Evolutionary conservation across 2,329 filamentous ascomycete species (phyloP), one percentile per base, ranked within the genome.

Genomic region (Sporothrix curviconia): DNA sequence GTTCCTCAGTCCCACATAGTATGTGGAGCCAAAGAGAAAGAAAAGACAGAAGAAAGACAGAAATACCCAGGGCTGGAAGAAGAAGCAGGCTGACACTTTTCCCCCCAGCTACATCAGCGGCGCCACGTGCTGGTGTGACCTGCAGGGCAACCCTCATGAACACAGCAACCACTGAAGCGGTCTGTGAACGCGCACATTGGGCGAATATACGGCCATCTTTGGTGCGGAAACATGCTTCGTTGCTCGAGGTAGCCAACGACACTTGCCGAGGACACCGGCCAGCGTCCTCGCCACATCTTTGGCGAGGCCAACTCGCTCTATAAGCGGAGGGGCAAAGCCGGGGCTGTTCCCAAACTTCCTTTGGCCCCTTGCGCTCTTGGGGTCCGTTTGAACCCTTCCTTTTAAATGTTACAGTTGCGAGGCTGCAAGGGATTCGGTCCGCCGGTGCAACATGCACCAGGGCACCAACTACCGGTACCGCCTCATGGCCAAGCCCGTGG

Each of bases 281-380:
- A 67, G 0, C 64, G 64, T 2, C 72, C 78, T 3, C 79, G 80
- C 0, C 80, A 80, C 61, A 79, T 84, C 60, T 71, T 85, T 1
- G 81, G 81, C 60, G 82, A 86, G 70, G 76, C 77, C 51, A 86
- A 86, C 68, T 83, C 79, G 7, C 75, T 86, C 9, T 85, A 80
- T 69, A 80, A 82, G 66, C n/a, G n/a, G 73, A 86, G 70, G 84
- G 83, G 56, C n/a, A n/a, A 74, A 75, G 6, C 79, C 82, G 0
- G 82, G 83, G 0, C 71, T 86, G 17, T 84, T 81, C 39, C n/a
- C n/a, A n/a, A n/a, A 83, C 86, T 70, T 75, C 80, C 0, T 87
- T 86, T 66, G 84, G 83, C 36, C 83, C 83, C n/a, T n/a, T 9
- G 82, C 83, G 9, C 78, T 86, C 17, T 86, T n/a, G n/a, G 83